A percentile compares a stretch with the other conserved stretches of the same genome.
phyloP scores from a whole-genome alignment of 768 basidiomycete species.

The Strobilomyces echinocephalus region DNA sequence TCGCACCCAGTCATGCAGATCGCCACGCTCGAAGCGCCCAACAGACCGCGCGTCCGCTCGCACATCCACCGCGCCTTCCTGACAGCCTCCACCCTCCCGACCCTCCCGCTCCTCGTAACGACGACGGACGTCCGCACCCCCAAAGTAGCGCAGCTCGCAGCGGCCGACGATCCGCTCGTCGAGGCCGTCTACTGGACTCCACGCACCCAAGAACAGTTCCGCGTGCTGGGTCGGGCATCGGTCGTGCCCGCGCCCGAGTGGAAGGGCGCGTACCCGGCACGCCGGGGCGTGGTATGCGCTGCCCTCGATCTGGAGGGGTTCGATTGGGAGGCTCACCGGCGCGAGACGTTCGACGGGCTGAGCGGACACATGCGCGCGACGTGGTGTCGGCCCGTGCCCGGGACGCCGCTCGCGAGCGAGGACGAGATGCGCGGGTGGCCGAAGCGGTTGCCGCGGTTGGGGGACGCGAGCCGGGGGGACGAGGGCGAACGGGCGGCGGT shows the following conservation, averaged over 20 bases:
- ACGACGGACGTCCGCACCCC: slow-evolving; percentile 72
- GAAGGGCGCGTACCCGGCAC: slow-evolving; percentile 14
- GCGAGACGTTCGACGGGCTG: slow-evolving; percentile 56
- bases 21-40: slow-evolving; percentile 23
- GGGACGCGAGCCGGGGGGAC: slow-evolving; percentile 33
- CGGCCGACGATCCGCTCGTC: slow-evolving; percentile 22
- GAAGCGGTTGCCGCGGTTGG: slow-evolving; percentile 43
- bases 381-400: slow-evolving; percentile 70
- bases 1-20: slow-evolving; percentile 51
- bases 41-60: slow-evolving; percentile 59
- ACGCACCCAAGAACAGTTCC: slow-evolving; percentile 65
- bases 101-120: slow-evolving; percentile 57
- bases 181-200: slow-evolving; percentile 76
- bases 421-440: slow-evolving; percentile 66
- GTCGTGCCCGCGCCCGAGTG: slow-evolving; percentile 50
- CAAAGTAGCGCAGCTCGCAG: slow-evolving; percentile 43
- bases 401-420: slow-evolving; percentile 45
- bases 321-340: slow-evolving; percentile 62
- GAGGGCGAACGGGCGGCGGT: slow-evolving; percentile 44
- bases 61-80: slow-evolving; percentile 60
- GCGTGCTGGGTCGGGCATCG: slow-evolving; percentile 54
- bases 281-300: slow-evolving; percentile 24
- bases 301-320: slow-evolving; percentile 34
- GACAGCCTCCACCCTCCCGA: slow-evolving; percentile 35
- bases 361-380: slow-evolving; percentile 60